These are phyloP conservation scores for Tritrichomonas foetus DNA, from an alignment of 208 protist species.

Conservation along the genomic window DNA sequence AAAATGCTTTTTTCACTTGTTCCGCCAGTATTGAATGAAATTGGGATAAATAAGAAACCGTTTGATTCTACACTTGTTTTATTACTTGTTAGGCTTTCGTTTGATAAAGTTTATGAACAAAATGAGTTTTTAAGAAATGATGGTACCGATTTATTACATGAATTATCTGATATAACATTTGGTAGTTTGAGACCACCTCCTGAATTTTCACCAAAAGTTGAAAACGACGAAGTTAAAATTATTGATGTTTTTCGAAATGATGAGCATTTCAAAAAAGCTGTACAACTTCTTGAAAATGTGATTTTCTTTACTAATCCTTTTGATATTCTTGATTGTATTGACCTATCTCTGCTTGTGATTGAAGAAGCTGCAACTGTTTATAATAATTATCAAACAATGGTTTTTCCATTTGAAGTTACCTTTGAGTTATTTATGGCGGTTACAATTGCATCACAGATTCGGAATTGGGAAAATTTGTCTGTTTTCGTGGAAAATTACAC, in stretches of 20 bases:
- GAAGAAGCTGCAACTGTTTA: neutral
- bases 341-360: neutral
- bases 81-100: neutral
- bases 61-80: neutral
- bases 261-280: neutral
- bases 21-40: neutral
- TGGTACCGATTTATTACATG: too few relatives aligned
- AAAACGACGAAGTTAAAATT: neutral
- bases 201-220: neutral
- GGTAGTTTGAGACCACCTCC: neutral
- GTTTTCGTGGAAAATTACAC: neutral
- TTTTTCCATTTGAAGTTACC: constrained; percentile 24
- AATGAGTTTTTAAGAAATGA: neutral
- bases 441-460: neutral
- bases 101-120: neutral
- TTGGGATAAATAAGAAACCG: neutral
- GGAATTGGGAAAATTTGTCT: neutral
- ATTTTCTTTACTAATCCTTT: constrained; percentile 3
- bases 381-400: neutral
- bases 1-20: neutral
- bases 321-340: neutral
- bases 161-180: neutral
- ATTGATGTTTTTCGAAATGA: neutral
- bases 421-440: neutral
- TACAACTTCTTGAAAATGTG: neutral